Base-by-base conservation (phyloP, 768 basidiomycete genomes). In the Lactarius pseudohatsudake region DNA sequence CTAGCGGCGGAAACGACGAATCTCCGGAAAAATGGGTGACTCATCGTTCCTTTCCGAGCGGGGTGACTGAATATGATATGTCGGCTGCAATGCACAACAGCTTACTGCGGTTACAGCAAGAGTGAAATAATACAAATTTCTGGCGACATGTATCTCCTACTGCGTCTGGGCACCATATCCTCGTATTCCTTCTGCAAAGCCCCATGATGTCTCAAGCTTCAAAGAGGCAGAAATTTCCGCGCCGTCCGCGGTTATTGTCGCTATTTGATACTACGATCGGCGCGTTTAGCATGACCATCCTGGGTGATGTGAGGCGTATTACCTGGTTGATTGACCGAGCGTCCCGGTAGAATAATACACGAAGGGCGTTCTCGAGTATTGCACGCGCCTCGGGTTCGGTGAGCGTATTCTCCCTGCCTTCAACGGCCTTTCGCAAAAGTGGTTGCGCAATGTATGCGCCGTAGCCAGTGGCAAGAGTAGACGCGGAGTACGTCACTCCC, bases 261-360 rank as follows among this genome's bases (percentile, higher is more conserved):
- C 96, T 64, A 98, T 85, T 95, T 98, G 96, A 79, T 89, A 98
- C 96, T 98, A 75, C 1, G 64, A 40, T 34, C n/a, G 57, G 32
- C 22, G 32, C 30, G 32, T 32, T 45, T 56, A 36, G 62, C 45
- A 55, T 47, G 50, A n/a, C 9, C 32, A 56, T 56, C 26, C 61
- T 20, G 45, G 58, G 56, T 5, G 16, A 43, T 15, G 28, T 30
- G n/a, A 36, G 10, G 36, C 4, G 54, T 74, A 82, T 38, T 69
- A 93, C 96, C 86, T 98, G 97, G 84, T 98, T 91, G 76, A 96
- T 80, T 80, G 92, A 94, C 71, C 96, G 84, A 7, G 96, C 96
- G 72, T 99, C 97, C 54, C 97, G 87, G 79, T 99, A 99, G 79
- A 89, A 98, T 57, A 99, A 83, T 18, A 98, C 95, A 70, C 88